Conservation (phyloP, 768 basidiomycete species). For the Pleurotus cornucopiae region DNA sequence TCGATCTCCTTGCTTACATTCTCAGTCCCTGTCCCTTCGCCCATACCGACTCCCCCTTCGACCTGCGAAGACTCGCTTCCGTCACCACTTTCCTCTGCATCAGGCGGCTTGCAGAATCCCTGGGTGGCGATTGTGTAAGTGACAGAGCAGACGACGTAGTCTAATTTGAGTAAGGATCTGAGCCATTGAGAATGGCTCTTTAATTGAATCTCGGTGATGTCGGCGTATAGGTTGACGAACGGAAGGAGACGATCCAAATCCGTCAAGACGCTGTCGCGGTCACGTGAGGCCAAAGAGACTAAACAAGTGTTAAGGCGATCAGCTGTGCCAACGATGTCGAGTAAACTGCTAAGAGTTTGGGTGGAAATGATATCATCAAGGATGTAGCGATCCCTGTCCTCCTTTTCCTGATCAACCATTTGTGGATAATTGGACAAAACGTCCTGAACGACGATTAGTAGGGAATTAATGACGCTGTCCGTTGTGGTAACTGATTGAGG, state of each 20-base stretch:
- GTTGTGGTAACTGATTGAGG: conserved; percentile 11
- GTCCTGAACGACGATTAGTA: conserved; percentile 65
- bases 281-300: conserved; percentile 28
- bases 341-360: conserved; percentile 40
- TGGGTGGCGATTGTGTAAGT: conserved; percentile 71
- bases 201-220: conserved; percentile 57
- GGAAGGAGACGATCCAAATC: conserved; percentile 54
- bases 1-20: conserved; percentile 94
- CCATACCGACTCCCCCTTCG: conserved; percentile 79
- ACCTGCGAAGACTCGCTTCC: conserved; percentile 45
- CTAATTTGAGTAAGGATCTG: conserved; percentile 79
- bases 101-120: conserved; percentile 91
- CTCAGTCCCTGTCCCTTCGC: conserved; percentile 79
- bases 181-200: conserved; percentile 57
- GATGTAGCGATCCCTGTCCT: conserved; percentile 44
- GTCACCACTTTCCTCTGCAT: conserved; percentile 52
- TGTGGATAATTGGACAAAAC: conserved; percentile 39
- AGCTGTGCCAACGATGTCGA: conserved; percentile 42
- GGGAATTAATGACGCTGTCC: conserved; percentile 49
- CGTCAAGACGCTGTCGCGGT: conserved; percentile 25
- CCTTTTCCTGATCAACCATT: conserved; percentile 22
- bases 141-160: conserved; percentile 71
- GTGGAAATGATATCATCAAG: conserved; percentile 40
- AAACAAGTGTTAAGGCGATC: conserved; percentile 37
- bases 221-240: conserved; percentile 66